Conservation (phyloP, 108 stramenopile species). For the Seminavis robusta region DNA sequence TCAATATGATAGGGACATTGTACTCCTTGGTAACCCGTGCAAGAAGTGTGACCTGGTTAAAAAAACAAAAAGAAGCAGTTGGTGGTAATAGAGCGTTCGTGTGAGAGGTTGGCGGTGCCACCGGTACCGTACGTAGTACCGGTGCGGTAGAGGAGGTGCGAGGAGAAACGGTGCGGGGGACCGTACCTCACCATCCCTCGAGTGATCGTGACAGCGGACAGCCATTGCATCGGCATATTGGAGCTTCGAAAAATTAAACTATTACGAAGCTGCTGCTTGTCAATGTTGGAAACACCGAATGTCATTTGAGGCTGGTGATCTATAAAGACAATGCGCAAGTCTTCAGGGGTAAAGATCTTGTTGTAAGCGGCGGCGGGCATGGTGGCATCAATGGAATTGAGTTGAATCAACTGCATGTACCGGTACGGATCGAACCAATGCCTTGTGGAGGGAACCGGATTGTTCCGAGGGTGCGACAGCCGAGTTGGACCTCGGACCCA, state of each 20-base stretch:
- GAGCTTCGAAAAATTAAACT: too few relatives aligned
- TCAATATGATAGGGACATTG: constrained; percentile 1
- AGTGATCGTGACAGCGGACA: too few relatives aligned
- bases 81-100: not conserved
- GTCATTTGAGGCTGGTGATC: constrained; percentile 5
- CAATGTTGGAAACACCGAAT: constrained; percentile 3
- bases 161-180: too few relatives aligned
- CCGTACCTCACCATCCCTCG: too few relatives aligned
- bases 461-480: too few relatives aligned
- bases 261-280: too few relatives aligned
- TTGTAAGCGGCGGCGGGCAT: not conserved
- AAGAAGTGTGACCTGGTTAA: not conserved
- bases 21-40: not conserved
- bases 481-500: too few relatives aligned
- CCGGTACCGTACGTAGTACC: not conserved
- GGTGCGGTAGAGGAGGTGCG: not conserved
- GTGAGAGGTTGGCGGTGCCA: not conserved
- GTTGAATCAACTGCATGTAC: too few relatives aligned
- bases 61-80: not conserved
- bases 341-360: not conserved
- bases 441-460: too few relatives aligned
- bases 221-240: too few relatives aligned
- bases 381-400: too few relatives aligned
- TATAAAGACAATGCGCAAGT: not conserved
- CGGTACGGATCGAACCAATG: too few relatives aligned